A percentile compares a stretch with the other conserved stretches of the same genome.
Evolutionary conservation across 2,329 filamentous ascomycete genomes (phyloP).

Genomic region (Colletotrichum australisinense): DNA sequence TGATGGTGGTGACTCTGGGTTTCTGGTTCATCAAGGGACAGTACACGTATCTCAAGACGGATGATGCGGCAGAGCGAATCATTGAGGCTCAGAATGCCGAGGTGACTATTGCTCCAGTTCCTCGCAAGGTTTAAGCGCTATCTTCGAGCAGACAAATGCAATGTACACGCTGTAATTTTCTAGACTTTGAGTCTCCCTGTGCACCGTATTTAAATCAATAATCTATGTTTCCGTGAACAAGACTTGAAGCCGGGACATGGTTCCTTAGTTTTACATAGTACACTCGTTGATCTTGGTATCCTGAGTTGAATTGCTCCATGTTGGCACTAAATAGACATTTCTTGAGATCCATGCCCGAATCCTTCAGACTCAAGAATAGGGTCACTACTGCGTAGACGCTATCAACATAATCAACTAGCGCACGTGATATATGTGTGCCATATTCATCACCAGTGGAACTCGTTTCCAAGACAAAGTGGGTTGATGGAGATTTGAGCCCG

Average conservation of each 20-base stretch:
- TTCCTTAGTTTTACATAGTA: no score
- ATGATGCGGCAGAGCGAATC: conserved; percentile 2
- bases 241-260: no score
- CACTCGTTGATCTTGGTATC: no score
- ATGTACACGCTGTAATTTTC: neutral
- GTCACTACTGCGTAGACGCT: neutral
- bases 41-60: conserved; percentile 44
- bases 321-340: no score
- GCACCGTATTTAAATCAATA: no score
- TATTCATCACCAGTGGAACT: neutral
- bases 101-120: neutral
- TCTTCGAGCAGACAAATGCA: neutral
- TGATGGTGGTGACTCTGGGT: conserved; percentile 59
- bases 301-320: no score
- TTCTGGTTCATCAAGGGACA: conserved; percentile 64
- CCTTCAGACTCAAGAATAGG: no score
- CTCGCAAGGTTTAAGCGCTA: neutral
- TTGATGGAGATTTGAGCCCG: neutral
- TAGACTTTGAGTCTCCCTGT: neutral
- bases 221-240: no score
- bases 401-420: no score
- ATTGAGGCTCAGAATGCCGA: conserved; percentile 18
- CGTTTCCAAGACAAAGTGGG: neutral
- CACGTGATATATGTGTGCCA: neutral
- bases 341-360: no score